phyloP scores from a whole-genome alignment of 495 filamentous ascomycete genomes.

The Achaetomiella virescens region DNA sequence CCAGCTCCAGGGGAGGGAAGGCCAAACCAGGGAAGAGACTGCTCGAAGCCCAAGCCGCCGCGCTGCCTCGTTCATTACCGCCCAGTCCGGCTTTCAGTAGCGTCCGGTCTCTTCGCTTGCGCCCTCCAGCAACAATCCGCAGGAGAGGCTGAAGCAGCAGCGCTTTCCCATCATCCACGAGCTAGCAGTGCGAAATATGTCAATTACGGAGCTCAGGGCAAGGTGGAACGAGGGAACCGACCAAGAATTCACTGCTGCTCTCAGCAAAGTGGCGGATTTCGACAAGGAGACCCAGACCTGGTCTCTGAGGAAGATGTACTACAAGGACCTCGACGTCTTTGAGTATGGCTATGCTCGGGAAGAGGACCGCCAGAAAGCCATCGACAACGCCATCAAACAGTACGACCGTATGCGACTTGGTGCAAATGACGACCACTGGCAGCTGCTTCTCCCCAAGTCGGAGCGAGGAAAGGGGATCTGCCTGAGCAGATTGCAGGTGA shows the following conservation, averaged over 20 bases:
- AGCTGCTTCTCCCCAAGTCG: constrained; percentile 63
- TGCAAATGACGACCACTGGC: constrained; percentile 69
- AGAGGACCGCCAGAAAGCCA: constrained; percentile 68
- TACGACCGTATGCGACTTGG: constrained; percentile 76
- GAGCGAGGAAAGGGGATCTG: constrained; percentile 77
- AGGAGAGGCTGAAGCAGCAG: constrained; percentile 47
- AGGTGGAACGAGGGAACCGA: constrained; percentile 49
- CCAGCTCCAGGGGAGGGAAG: constrained; percentile 27
- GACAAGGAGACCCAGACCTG: constrained; percentile 53
- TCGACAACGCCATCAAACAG: constrained; percentile 74
- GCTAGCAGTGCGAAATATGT: constrained; percentile 56
- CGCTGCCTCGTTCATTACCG: constrained; percentile 53
- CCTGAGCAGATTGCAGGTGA: constrained; percentile 63
- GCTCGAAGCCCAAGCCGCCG: constrained; percentile 42
- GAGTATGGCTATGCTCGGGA: constrained; percentile 61
- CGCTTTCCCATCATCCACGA: constrained; percentile 66
- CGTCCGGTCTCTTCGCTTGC: constrained; percentile 45
- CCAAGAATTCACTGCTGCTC: constrained; percentile 50
- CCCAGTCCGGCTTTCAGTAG: constrained; percentile 56
- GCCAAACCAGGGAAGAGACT: constrained; percentile 23
- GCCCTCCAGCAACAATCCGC: constrained; percentile 49
- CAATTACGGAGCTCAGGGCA: constrained; percentile 50
- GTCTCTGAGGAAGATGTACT: constrained; percentile 61
- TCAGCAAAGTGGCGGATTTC: constrained; percentile 56
- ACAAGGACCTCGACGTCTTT: constrained; percentile 80